Percentiles rank a stretch among this genome's conserved stretches.
phyloP scores from a whole-genome alignment of 495 filamentous ascomycete species.

The Friedmanniomyces simplex region DNA sequence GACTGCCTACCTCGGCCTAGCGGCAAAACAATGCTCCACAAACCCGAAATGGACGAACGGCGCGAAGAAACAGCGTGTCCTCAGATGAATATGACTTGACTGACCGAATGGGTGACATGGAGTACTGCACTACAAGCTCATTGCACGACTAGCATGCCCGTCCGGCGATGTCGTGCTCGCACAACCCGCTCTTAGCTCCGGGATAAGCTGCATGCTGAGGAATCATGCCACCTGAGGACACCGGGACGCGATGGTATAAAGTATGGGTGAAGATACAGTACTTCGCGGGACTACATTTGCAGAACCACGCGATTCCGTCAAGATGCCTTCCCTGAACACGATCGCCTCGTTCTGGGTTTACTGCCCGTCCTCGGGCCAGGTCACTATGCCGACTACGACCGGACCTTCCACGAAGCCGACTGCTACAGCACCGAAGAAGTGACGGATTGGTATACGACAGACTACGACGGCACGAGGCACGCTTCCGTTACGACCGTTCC shows the following conservation, averaged over 20 bases:
- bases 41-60: too few relatives aligned
- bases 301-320: not conserved
- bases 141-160: not conserved
- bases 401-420: not conserved
- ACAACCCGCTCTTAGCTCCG: not conserved
- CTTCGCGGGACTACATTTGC: too few relatives aligned
- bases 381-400: not conserved
- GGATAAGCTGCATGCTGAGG: not conserved
- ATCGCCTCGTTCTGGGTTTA: conserved; percentile 1
- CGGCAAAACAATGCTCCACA: too few relatives aligned
- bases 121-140: not conserved
- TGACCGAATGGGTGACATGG: not conserved
- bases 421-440: not conserved
- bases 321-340: not conserved
- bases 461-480: too few relatives aligned
- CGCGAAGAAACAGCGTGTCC: not conserved
- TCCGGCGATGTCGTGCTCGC: not conserved
- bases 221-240: not conserved
- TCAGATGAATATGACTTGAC: not conserved
- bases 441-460: too few relatives aligned
- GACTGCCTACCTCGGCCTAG: too few relatives aligned
- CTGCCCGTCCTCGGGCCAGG: conserved; percentile 2
- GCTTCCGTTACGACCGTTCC: too few relatives aligned
- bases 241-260: too few relatives aligned
- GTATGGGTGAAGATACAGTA: too few relatives aligned